Conservation (phyloP, 2,329 filamentous ascomycete genomes). For the Hypoxylon rubiginosum region DNA sequence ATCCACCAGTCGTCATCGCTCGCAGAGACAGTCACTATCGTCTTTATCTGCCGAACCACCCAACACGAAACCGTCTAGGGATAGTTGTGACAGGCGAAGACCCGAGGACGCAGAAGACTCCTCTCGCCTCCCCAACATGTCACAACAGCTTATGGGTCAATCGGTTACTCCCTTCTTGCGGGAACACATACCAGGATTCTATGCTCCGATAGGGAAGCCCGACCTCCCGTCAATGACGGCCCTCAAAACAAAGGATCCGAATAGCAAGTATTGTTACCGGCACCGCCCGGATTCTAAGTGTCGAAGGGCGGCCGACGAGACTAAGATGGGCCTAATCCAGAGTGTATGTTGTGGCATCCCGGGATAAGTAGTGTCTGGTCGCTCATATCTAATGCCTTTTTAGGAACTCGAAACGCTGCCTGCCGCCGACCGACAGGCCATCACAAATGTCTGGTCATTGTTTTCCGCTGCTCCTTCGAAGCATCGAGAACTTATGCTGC, state of each 20-base stretch:
- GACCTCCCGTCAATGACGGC: slow-evolving; percentile 58
- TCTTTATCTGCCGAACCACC: slow-evolving; percentile 40
- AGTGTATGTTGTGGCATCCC: slow-evolving; percentile 67
- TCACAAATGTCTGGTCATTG: slow-evolving; percentile 96
- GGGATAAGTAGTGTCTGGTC: not conserved
- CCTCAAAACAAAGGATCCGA: slow-evolving; percentile 67
- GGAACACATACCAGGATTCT: slow-evolving; percentile 89
- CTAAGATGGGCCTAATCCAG: slow-evolving; percentile 95
- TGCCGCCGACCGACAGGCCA: slow-evolving; percentile 90
- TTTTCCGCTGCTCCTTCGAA: slow-evolving; percentile 96
- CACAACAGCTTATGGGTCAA: slow-evolving; percentile 77
- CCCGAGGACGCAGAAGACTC: slow-evolving; percentile 64
- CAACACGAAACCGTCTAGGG: slow-evolving; percentile 49
- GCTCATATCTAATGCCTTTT: slow-evolving; percentile 23
- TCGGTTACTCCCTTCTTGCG: slow-evolving; percentile 90
- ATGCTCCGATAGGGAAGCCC: slow-evolving; percentile 80
- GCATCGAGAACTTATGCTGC: no score
- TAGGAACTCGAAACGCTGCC: slow-evolving; percentile 87
- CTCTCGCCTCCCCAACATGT: slow-evolving; percentile 68
- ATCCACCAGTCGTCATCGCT: slow-evolving; percentile 22
- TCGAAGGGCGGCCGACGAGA: slow-evolving; percentile 90
- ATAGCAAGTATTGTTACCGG: slow-evolving; percentile 95
- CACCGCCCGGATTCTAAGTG: slow-evolving; percentile 96
- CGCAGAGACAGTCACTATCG: slow-evolving; percentile 36
- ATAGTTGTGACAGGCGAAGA: slow-evolving; percentile 66